These are phyloP conservation scores for Diphasiastrum complanatum DNA, from an alignment of 83 land plant genomes.

Conservation along the genomic window DNA sequence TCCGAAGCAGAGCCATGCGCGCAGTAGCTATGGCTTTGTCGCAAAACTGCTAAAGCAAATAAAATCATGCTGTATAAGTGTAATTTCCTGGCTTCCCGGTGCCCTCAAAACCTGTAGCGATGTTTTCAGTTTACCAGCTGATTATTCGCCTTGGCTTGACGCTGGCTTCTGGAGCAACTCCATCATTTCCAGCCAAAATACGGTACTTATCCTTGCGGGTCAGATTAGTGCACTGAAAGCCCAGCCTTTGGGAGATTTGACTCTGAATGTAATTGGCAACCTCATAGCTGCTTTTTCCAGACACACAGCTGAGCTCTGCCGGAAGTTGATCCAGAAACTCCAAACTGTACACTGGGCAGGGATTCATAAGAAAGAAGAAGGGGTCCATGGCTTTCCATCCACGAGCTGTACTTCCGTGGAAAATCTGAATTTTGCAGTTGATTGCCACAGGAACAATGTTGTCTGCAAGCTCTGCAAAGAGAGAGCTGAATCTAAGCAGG, in stretches of 20 bases:
- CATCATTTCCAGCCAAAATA: conserved; percentile 4
- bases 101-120: no score
- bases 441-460: conserved; percentile 47
- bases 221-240: conserved; percentile 12
- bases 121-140: not conserved
- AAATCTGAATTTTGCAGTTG: conserved; percentile 27
- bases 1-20: no score
- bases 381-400: conserved; percentile 49
- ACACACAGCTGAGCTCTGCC: not conserved
- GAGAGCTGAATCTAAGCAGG: conserved; percentile 40
- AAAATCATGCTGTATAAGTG: no score
- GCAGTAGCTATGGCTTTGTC: no score
- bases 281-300: not conserved
- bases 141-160: not conserved
- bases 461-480: conserved; percentile 46
- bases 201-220: conserved; percentile 14
- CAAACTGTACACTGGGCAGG: not conserved
- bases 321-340: conserved; percentile 9
- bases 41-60: no score
- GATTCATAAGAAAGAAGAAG: conserved; percentile 34
- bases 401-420: conserved; percentile 49
- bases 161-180: not conserved
- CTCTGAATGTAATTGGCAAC: conserved; percentile 10
- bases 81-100: no score
- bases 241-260: not conserved